Evolutionary conservation across 495 filamentous ascomycete species (phyloP).

Genomic region (Articulospora tetracladia): DNA sequence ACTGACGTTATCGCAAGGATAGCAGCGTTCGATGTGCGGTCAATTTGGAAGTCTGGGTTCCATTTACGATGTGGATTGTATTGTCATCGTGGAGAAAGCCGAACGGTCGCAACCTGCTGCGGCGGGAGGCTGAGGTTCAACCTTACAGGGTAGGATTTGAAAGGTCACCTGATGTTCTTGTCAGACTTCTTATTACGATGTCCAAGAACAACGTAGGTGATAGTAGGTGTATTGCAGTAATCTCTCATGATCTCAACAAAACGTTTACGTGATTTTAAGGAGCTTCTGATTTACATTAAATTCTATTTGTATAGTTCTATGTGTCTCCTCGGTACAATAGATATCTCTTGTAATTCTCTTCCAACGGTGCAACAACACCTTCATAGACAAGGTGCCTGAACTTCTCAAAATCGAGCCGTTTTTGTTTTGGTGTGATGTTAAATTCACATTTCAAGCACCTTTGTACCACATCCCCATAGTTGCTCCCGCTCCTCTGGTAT

Average conservation of each 20-base stretch:
- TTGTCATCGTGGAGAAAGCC: background rate
- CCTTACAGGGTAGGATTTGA: background rate
- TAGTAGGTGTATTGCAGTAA: background rate
- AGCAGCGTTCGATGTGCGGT: too few relatives aligned
- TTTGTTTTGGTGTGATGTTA: conserved; percentile 1
- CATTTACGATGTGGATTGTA: too few relatives aligned
- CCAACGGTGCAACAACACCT: conserved; percentile 13
- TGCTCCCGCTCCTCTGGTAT: conserved; percentile 9
- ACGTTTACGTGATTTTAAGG: background rate
- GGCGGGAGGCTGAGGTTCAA: background rate
- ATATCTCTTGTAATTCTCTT: conserved; percentile 9
- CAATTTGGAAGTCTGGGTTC: too few relatives aligned
- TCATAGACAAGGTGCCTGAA: conserved; percentile 7
- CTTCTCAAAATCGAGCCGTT: conserved; percentile 9
- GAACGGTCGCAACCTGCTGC: background rate
- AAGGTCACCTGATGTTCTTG: background rate
- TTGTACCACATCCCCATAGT: conserved; percentile 11
- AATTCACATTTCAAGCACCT: conserved; percentile 11
- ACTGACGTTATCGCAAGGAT: too few relatives aligned
- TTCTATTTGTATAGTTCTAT: background rate
- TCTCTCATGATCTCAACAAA: background rate
- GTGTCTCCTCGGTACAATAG: background rate
- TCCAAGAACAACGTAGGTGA: background rate
- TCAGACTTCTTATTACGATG: background rate
- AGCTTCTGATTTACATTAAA: background rate